A percentile compares a stretch with the other conserved stretches of the same genome.
Conservation (phyloP, 331 rosid genomes). For the Ulmus americana region DNA sequence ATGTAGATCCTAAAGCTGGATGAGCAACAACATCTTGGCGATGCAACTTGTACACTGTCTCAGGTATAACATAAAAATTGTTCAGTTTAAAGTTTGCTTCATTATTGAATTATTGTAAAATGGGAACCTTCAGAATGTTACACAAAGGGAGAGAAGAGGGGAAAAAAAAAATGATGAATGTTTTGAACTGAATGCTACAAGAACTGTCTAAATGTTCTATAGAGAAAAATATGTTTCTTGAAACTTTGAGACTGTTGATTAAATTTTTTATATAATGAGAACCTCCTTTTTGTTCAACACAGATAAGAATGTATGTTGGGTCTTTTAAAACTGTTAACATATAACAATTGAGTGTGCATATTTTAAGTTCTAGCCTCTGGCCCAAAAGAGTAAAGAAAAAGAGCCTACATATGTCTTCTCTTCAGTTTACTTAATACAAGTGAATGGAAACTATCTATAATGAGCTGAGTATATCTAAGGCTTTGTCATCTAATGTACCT, state of each 20-base stretch:
- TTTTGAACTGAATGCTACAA: neutral
- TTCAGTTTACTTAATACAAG: neutral
- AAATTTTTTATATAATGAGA: neutral
- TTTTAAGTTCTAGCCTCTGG: neutral
- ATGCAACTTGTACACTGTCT: conserved; percentile 76
- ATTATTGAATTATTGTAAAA: neutral
- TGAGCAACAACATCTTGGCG: conserved; percentile 92
- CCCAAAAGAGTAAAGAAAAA: neutral
- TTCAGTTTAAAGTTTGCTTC: conserved; percentile 8
- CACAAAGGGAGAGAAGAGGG: neutral
- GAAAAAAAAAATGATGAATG: neutral
- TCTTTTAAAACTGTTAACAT: neutral
- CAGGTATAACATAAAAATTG: conserved; percentile 47
- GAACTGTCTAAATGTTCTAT: neutral
- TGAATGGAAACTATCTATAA: neutral
- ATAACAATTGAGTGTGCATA: neutral
- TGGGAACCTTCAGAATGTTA: neutral
- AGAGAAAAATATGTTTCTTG: neutral
- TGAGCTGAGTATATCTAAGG: conserved; percentile 19
- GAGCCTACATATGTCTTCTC: neutral
- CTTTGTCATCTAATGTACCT: conserved; percentile 19
- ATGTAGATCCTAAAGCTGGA: conserved; percentile 89
- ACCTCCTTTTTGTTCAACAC: neutral
- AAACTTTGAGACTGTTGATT: conserved; percentile 1
- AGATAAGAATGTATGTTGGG: neutral